Evolutionary conservation across 768 basidiomycete genomes (phyloP), one percentile per base, ranked within the genome.

Genomic region (Coprinopsis strossmayeri): DNA sequence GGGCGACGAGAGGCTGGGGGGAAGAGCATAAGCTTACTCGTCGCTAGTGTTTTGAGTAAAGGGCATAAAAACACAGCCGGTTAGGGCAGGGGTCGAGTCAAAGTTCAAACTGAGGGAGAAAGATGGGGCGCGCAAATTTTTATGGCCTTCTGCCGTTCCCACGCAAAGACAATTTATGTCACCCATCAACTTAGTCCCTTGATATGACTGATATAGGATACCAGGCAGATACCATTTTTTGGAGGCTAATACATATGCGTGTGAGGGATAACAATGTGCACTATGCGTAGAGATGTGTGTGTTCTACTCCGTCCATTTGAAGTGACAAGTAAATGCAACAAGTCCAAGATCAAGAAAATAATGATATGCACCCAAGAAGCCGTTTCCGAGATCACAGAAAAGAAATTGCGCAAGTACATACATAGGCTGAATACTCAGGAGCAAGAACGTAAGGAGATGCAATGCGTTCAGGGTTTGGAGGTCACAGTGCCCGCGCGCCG

Each of bases 31-130:
- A 2, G 68, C 82, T 52, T 68, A 90, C 88, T 91, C 88, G 88
- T 91, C 88, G 61, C 88, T 81, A 65, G 88, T 91, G 75, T 78
- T 82, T 65, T 86, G 78, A 60, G 86, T 87, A 79, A 84, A 91
- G 70, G 79, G 74, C 88, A 91, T 91, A 73, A 76, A 73, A 59
- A 55, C 57, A 55, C 37, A 9, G 37, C 40, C 40, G 40, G 24
- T 12, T 24, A 26, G 23, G 21, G 24, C 40, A 42, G 23, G 7
- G 10, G 37, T 7, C 21, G 23, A 10, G 18, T 3, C 9, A 42
- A 42, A 42, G 11, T 11, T 24, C 21, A 38, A 38, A 21, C 9
- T 38, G 37, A 9, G 21, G 24, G 17, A 5, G 37, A 38, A 38
- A 38, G 18, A 10, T 38, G 11, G 5, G 37, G 37, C 17, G 9